phyloP scores from a whole-genome alignment of 2,329 filamentous ascomycete species.

The Aphanocladium album region DNA sequence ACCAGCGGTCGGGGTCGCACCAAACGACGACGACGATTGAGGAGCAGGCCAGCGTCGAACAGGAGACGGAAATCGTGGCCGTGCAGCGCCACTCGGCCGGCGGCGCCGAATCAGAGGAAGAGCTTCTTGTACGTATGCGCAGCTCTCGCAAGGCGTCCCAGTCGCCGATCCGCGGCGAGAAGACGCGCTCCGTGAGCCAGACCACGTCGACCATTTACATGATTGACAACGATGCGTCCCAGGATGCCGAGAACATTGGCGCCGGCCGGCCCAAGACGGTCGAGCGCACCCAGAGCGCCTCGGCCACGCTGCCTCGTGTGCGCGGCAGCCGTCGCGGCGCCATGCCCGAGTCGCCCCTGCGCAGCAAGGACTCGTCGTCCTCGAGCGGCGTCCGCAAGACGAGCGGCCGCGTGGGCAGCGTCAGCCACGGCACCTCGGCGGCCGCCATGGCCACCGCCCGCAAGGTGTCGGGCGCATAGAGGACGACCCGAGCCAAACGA shows the following conservation, averaged over 20 bases:
- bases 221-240: conserved; percentile 62
- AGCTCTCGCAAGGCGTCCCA: conserved; percentile 61
- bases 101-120: conserved; percentile 71
- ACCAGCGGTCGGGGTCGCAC: conserved; percentile 52
- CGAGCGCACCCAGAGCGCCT: conserved; percentile 49
- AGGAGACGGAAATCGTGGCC: conserved; percentile 57
- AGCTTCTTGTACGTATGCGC: conserved; percentile 71
- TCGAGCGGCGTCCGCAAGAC: conserved; percentile 56
- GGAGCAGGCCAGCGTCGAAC: conserved; percentile 49
- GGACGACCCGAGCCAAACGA: conserved; percentile 19
- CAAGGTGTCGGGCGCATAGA: conserved; percentile 47
- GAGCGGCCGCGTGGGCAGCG: conserved; percentile 59
- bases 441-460: conserved; percentile 41
- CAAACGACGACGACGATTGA: conserved; percentile 32
- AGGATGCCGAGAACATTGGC: conserved; percentile 68
- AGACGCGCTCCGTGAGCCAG: conserved; percentile 68
- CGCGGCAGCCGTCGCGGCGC: conserved; percentile 52
- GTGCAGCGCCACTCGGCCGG: conserved; percentile 58
- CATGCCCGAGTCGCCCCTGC: conserved; percentile 41
- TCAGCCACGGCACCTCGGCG: conserved; percentile 39
- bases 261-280: conserved; percentile 54
- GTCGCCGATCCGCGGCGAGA: conserved; percentile 56
- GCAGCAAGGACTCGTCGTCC: conserved; percentile 42
- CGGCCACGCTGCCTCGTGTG: conserved; percentile 58
- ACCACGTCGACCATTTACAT: conserved; percentile 64